Evolutionary conservation across 2,329 filamentous ascomycete species (phyloP).

Genomic region (Ceratocystis harringtonii): DNA sequence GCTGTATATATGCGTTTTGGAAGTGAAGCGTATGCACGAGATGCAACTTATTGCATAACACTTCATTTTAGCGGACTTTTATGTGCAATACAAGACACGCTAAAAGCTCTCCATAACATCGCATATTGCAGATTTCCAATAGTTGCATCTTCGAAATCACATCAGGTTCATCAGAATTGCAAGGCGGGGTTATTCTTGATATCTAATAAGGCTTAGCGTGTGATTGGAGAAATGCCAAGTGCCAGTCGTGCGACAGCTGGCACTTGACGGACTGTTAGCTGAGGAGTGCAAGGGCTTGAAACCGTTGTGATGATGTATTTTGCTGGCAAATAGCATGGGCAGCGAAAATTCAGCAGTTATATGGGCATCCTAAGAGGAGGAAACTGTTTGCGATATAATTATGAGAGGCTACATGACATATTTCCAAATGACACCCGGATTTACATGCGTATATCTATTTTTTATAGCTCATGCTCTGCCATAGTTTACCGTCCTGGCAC

Average conservation of each 20-base stretch:
- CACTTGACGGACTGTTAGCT: background rate
- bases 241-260: background rate
- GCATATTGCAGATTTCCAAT: background rate
- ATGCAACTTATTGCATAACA: too few species aligned
- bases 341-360: background rate
- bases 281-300: background rate
- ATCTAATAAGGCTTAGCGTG: background rate
- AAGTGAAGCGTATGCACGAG: too few species aligned
- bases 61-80: too few species aligned
- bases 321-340: too few species aligned
- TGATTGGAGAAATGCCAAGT: background rate
- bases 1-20: too few species aligned
- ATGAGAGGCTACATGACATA: background rate
- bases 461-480: background rate
- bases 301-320: background rate
- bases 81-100: too few species aligned
- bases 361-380: background rate
- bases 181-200: background rate
- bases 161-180: background rate
- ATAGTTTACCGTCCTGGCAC: background rate
- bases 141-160: background rate
- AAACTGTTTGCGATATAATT: background rate
- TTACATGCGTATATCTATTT: background rate
- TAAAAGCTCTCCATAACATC: too few species aligned
- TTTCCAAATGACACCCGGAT: background rate